These are phyloP conservation scores for Noccaea bulbosa DNA, from an alignment of 345 rosid species.

Conservation along the genomic window DNA sequence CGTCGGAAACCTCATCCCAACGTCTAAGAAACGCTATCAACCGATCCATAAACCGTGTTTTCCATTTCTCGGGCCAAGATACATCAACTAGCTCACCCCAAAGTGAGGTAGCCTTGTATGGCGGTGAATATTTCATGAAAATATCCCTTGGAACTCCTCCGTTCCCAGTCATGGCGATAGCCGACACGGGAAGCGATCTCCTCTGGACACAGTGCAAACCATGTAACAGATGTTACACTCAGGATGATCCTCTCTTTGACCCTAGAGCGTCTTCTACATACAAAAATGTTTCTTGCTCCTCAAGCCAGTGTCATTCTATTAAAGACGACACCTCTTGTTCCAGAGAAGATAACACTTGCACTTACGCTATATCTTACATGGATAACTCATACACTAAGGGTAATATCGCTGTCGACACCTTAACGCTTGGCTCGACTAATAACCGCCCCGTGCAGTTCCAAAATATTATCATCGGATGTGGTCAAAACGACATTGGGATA, in stretches of 20 bases:
- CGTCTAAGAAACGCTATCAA: slow-evolving; percentile 38
- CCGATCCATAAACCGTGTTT: slow-evolving; percentile 40
- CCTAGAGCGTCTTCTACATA: slow-evolving; percentile 51
- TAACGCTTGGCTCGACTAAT: slow-evolving; percentile 32
- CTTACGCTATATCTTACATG: slow-evolving; percentile 7
- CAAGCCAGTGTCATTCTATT: slow-evolving; percentile 33
- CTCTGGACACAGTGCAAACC: slow-evolving; percentile 49
- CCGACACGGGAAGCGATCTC: slow-evolving; percentile 49
- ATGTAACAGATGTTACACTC: slow-evolving; percentile 45
- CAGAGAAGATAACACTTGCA: background rate
- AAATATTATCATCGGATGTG: slow-evolving; percentile 31
- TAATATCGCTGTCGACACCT: slow-evolving; percentile 23
- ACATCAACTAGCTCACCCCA: slow-evolving; percentile 17
- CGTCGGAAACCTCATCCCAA: slow-evolving; percentile 26
- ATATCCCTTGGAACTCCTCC: slow-evolving; percentile 46
- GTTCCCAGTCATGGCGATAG: slow-evolving; percentile 16
- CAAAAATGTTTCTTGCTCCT: slow-evolving; percentile 41
- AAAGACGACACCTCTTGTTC: background rate
- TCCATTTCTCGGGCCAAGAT: slow-evolving; percentile 19
- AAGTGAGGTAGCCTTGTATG: background rate
- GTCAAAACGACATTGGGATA: slow-evolving; percentile 19
- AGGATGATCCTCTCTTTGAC: slow-evolving; percentile 45
- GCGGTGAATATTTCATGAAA: slow-evolving; percentile 45
- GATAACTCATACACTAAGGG: slow-evolving; percentile 26
- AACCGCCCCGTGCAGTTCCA: slow-evolving; percentile 28